Evolutionary conservation across 352 stramenopile species (phyloP).

Genomic region (Phytophthora cajani): DNA sequence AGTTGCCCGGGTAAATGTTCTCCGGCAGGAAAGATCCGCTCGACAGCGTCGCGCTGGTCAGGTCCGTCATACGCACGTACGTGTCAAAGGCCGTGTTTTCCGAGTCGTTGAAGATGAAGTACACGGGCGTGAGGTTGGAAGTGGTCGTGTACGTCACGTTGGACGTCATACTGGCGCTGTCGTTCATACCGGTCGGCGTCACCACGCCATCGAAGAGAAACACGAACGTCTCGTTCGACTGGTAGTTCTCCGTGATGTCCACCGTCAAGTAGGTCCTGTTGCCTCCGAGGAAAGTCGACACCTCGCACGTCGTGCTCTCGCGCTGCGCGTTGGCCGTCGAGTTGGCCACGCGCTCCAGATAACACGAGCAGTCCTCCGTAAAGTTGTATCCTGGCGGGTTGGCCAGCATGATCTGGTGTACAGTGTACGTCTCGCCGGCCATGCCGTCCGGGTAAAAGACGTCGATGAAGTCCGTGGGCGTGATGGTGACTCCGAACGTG

Average conservation of each 20-base stretch:
- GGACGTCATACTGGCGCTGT: slow-evolving; percentile 30
- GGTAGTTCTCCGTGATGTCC: slow-evolving; percentile 59
- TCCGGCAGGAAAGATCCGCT: slow-evolving; percentile 83
- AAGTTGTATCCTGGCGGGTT: slow-evolving; percentile 76
- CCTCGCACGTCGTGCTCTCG: slow-evolving; percentile 47
- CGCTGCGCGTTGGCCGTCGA: slow-evolving; percentile 23
- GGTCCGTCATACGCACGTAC: slow-evolving; percentile 63
- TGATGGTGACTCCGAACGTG: slow-evolving; percentile 78
- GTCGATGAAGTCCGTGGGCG: slow-evolving; percentile 70
- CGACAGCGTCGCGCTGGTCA: slow-evolving; percentile 55
- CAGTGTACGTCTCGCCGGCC: slow-evolving; percentile 53
- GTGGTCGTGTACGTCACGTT: slow-evolving; percentile 54
- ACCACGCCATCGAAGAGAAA: slow-evolving; percentile 71
- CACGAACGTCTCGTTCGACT: slow-evolving; percentile 65
- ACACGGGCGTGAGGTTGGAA: slow-evolving; percentile 70
- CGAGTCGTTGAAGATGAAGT: slow-evolving; percentile 81
- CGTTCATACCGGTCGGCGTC: slow-evolving; percentile 66
- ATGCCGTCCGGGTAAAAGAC: slow-evolving; percentile 64
- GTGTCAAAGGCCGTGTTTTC: slow-evolving; percentile 74
- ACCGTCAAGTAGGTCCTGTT: slow-evolving; percentile 73
- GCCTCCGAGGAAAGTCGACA: slow-evolving; percentile 50
- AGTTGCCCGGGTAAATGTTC: slow-evolving; percentile 87
- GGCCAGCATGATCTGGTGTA: slow-evolving; percentile 81
- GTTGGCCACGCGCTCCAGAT: slow-evolving; percentile 36
- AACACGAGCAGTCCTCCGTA: slow-evolving; percentile 48